These are phyloP conservation scores for Dothideomycetes sp. DNA, from an alignment of 2,329 filamentous ascomycete species.

Conservation along the genomic window DNA sequence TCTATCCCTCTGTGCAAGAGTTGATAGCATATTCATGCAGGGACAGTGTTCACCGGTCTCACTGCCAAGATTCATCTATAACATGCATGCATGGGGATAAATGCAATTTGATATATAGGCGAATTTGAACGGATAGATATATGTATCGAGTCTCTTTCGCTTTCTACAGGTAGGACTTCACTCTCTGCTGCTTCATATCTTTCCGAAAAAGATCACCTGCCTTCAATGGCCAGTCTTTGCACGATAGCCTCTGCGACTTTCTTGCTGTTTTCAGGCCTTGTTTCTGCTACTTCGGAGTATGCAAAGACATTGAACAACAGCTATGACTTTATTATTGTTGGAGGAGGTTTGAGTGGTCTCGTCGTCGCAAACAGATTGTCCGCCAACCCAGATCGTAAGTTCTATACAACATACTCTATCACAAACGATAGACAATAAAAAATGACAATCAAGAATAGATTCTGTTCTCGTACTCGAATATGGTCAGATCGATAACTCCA, in stretches of 20 bases:
- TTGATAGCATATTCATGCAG: too few relatives aligned
- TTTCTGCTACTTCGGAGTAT: neutral
- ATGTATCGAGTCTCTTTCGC: too few relatives aligned
- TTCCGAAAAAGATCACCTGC: too few relatives aligned
- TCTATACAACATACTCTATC: neutral
- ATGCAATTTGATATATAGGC: too few relatives aligned
- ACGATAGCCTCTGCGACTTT: neutral
- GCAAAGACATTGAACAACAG: conserved; percentile 7
- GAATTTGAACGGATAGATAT: too few relatives aligned
- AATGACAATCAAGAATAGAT: conserved; percentile 10
- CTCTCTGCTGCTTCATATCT: too few relatives aligned
- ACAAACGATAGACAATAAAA: neutral
- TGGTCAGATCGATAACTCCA: conserved; percentile 14
- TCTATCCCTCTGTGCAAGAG: too few relatives aligned
- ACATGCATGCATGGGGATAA: too few relatives aligned
- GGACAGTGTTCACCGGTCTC: too few relatives aligned
- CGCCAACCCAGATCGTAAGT: conserved; percentile 16
- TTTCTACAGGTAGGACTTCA: too few relatives aligned
- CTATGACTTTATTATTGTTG: conserved; percentile 33
- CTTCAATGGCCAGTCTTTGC: conserved; percentile 1
- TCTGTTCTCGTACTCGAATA: conserved; percentile 16
- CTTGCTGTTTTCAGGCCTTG: neutral
- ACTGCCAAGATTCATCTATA: too few relatives aligned
- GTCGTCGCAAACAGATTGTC: conserved; percentile 30
- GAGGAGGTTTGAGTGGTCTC: conserved; percentile 30